Evolutionary conservation across 164 flowering plant species (phyloP).

Genomic region (Akebia trifoliata): DNA sequence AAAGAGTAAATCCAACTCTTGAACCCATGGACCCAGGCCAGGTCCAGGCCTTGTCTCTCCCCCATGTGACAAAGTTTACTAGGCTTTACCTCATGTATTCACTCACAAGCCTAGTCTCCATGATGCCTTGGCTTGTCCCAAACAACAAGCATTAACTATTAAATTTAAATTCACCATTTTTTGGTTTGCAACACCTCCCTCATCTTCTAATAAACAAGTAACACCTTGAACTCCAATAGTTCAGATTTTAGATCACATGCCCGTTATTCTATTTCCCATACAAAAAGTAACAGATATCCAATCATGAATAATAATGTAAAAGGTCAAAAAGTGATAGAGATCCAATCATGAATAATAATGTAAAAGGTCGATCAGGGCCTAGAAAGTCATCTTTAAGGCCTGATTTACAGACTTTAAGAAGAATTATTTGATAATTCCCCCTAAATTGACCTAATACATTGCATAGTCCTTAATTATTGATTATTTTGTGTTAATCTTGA

Average conservation of each 20-base stretch:
- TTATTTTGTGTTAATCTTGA: too few species aligned
- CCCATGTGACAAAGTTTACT: neutral
- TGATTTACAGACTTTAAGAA: too few species aligned
- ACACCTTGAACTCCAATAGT: neutral
- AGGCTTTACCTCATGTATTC: neutral
- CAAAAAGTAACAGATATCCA: neutral
- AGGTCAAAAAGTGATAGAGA: neutral
- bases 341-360: neutral
- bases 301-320: neutral
- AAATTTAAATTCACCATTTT: neutral
- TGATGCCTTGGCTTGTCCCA: neutral
- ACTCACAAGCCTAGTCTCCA: neutral
- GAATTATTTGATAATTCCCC: too few species aligned
- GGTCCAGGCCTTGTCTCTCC: neutral
- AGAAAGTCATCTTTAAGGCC: too few species aligned
- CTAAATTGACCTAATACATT: too few species aligned
- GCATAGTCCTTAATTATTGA: too few species aligned
- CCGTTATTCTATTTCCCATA: neutral
- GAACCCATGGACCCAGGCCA: neutral
- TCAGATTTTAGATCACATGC: neutral
- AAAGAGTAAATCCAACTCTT: neutral
- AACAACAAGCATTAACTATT: too few species aligned
- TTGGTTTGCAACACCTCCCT: neutral
- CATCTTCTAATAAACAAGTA: neutral
- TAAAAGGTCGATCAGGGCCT: neutral